Conservation (phyloP, 108 stramenopile genomes). For the Thalassiosira profunda region DNA sequence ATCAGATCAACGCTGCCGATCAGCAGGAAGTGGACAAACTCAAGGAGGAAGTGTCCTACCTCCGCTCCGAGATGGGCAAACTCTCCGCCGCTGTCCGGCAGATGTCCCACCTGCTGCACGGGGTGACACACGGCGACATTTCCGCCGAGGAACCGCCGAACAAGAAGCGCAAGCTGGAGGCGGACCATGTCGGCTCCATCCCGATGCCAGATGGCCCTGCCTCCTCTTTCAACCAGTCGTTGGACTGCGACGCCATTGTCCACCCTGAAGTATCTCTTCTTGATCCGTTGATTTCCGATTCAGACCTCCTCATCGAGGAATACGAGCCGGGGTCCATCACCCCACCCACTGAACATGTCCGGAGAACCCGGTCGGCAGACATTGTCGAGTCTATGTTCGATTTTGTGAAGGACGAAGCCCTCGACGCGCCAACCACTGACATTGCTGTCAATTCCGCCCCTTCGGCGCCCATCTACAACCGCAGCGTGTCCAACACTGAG, state of each 20-base stretch:
- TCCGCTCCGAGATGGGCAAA: constrained; percentile 55
- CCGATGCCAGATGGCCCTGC: neutral
- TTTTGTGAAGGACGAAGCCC: constrained; percentile 30
- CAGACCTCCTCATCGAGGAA: constrained; percentile 53
- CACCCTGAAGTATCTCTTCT: constrained; percentile 30
- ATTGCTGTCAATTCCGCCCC: constrained; percentile 29
- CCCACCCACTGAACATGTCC: neutral
- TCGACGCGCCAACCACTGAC: constrained; percentile 21
- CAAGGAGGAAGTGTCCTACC: constrained; percentile 61
- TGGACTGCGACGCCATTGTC: constrained; percentile 11
- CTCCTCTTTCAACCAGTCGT: constrained; percentile 28
- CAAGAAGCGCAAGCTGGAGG: constrained; percentile 49
- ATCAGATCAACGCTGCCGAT: constrained; percentile 70
- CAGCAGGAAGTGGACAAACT: constrained; percentile 79
- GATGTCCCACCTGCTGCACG: constrained; percentile 23
- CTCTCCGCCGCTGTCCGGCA: constrained; percentile 50
- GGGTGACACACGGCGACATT: neutral
- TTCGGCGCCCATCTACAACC: constrained; percentile 10
- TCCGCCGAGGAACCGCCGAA: constrained; percentile 10
- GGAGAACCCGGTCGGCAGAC: constrained; percentile 29
- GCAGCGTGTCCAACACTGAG: constrained; percentile 15
- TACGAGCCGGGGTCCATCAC: constrained; percentile 1
- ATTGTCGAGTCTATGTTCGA: constrained; percentile 39
- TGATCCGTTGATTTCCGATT: constrained; percentile 43
- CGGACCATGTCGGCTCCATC: constrained; percentile 15